Percentiles rank a stretch among this genome's conserved stretches.
phyloP scores from a whole-genome alignment of 2,329 filamentous ascomycete genomes.

The Lecanicillium sp. region DNA sequence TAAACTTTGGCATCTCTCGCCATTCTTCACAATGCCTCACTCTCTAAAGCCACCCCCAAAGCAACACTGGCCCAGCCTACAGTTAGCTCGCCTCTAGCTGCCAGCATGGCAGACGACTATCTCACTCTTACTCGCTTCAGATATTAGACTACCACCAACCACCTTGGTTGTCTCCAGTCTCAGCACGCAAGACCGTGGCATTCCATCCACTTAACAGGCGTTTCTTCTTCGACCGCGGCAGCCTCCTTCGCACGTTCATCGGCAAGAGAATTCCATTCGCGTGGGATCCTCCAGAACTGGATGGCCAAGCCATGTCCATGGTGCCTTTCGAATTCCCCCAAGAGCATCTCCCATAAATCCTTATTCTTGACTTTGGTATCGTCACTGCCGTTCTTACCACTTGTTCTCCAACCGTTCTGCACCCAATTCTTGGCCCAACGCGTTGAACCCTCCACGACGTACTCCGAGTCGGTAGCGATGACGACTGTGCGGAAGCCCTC shows the following conservation, averaged over 20 bases:
- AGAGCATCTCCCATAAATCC: conserved; percentile 46
- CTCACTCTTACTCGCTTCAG: neutral
- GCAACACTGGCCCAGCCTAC: neutral
- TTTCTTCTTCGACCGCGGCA: conserved; percentile 12
- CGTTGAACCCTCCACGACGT: conserved; percentile 42
- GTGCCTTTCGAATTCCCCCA: conserved; percentile 33
- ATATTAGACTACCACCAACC: neutral
- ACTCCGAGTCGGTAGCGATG: conserved; percentile 49
- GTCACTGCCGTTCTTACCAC: neutral
- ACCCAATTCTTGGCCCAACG: conserved; percentile 38
- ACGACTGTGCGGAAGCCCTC: conserved; percentile 38
- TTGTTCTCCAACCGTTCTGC: conserved; percentile 38
- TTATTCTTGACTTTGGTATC: conserved; percentile 38
- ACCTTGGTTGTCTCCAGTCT: neutral
- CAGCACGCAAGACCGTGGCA: neutral
- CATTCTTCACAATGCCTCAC: too few species aligned
- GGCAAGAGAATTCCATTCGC: conserved; percentile 36
- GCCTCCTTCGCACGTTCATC: conserved; percentile 34
- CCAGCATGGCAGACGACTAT: neutral
- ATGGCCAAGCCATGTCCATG: conserved; percentile 28
- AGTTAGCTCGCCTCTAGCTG: neutral
- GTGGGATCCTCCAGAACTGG: conserved; percentile 43
- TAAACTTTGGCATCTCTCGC: neutral
- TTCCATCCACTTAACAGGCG: neutral
- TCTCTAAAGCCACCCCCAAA: neutral